Evolutionary conservation across 306 rosid genomes (phyloP), one percentile per base, ranked within the genome.

Genomic region (Rosa chinensis): DNA sequence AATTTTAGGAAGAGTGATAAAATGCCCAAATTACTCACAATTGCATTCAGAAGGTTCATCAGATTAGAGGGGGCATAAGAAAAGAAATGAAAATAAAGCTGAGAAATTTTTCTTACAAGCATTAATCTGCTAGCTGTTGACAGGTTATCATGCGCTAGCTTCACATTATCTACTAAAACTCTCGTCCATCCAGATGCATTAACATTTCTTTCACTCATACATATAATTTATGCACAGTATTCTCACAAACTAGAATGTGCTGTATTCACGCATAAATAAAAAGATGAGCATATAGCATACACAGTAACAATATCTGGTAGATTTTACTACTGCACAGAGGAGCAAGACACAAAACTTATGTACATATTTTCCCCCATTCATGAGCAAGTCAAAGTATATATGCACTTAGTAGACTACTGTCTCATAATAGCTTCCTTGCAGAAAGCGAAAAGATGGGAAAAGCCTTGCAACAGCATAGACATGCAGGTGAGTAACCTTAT

Each of bases 1-100:
- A 78, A 68, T 16, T 44, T 67, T 16, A 40, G 67, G 77, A 74
- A 80, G 45, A 44, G 77, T 61, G 69, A 63, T 3, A 23, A 61
- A 81, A 81, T 83, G 49, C 6, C 44, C 40, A 79, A 16, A 61
- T 25, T 77, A 73, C 69, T 71, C 77, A 40, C 39, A 56, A 73
- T 64, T 80, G 70, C 42, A 61, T 44, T 69, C 62, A 74, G 42
- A 14, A 3, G 10, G 20, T 43, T 50, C 55, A 12, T 10, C n/a
- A 17, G 8, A 80, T 6, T 28, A 20, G 42, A 13, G 10, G 67
- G 40, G 40, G 35, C 18, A 61, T 28, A 1, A 21, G 17, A 25
- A 53, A 5, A 53, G 6, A 17, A 53, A 18, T 53, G 59, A 53
- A 5, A 16, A 16, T 53, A 53, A 53, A 18, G 59, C 9, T 18